Conservation (phyloP, 768 basidiomycete species). For the Mycena galericulata region DNA sequence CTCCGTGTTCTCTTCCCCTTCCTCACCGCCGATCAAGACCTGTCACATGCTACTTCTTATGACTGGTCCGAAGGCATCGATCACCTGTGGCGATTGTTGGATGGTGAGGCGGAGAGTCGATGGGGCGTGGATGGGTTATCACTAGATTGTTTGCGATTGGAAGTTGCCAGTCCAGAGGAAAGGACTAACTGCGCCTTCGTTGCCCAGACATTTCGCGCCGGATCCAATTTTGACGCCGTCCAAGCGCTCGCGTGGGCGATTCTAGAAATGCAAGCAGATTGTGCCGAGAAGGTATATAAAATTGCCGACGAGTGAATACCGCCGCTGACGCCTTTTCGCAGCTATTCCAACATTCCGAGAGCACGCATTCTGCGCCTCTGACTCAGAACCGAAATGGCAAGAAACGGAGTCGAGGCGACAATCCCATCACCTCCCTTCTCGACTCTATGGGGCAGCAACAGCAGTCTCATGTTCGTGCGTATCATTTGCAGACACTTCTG, state of each 20-base stretch:
- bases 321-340: slow-evolving; percentile 42
- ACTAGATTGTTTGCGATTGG: slow-evolving; percentile 73
- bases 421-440: slow-evolving; percentile 70
- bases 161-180: slow-evolving; percentile 46
- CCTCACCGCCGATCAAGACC: slow-evolving; percentile 56
- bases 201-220: slow-evolving; percentile 76
- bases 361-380: slow-evolving; percentile 49
- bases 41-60: slow-evolving; percentile 42
- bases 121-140: slow-evolving; percentile 76
- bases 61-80: slow-evolving; percentile 61
- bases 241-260: slow-evolving; percentile 86
- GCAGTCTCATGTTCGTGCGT: slow-evolving; percentile 50
- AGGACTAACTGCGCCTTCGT: slow-evolving; percentile 59
- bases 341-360: slow-evolving; percentile 77
- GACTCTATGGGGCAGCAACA: slow-evolving; percentile 55
- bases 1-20: slow-evolving; percentile 82
- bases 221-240: slow-evolving; percentile 73
- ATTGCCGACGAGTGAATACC: not conserved
- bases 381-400: slow-evolving; percentile 42
- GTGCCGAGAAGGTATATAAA: slow-evolving; percentile 67
- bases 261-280: slow-evolving; percentile 85
- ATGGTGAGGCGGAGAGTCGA: slow-evolving; percentile 71
- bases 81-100: slow-evolving; percentile 66
- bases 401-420: slow-evolving; percentile 68
- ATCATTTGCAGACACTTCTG: slow-evolving; percentile 80